Conservation (phyloP, 2,329 filamentous ascomycete genomes). For the Ceratocystis ficicola region DNA sequence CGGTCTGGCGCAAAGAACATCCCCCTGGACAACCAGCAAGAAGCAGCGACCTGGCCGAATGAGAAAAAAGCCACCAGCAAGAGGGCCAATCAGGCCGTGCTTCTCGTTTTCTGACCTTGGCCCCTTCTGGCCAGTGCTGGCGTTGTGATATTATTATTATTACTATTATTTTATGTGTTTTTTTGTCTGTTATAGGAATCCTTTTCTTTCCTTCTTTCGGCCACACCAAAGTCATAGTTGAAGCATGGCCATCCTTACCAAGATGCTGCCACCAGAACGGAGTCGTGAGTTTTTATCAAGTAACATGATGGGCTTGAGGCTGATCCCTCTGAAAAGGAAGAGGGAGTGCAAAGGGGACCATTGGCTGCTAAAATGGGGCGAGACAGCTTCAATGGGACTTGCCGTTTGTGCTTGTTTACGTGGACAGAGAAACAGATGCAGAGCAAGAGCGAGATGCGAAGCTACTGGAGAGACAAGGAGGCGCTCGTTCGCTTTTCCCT, state of each 20-base stretch:
- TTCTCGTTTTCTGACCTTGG: background rate
- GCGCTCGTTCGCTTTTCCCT: background rate
- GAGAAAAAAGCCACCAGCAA: background rate
- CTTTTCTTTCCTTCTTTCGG: background rate
- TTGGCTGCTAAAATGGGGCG: background rate
- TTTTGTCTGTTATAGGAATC: constrained; percentile 1
- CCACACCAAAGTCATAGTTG: background rate
- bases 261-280: constrained; percentile 1
- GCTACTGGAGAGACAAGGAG: too few relatives aligned
- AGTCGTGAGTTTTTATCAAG: constrained; percentile 3
- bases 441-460: too few relatives aligned
- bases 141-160: background rate
- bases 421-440: too few relatives aligned
- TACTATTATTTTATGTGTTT: background rate
- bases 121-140: background rate
- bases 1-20: background rate
- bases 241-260: constrained; percentile 3
- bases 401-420: too few relatives aligned
- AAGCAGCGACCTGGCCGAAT: background rate
- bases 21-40: background rate
- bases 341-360: background rate
- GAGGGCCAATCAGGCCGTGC: background rate
- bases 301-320: background rate
- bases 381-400: too few relatives aligned
- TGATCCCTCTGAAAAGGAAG: background rate